Conservation (phyloP, 2,329 filamentous ascomycete species). For the Ophiognomonia clavigignenti-juglandacearum region DNA sequence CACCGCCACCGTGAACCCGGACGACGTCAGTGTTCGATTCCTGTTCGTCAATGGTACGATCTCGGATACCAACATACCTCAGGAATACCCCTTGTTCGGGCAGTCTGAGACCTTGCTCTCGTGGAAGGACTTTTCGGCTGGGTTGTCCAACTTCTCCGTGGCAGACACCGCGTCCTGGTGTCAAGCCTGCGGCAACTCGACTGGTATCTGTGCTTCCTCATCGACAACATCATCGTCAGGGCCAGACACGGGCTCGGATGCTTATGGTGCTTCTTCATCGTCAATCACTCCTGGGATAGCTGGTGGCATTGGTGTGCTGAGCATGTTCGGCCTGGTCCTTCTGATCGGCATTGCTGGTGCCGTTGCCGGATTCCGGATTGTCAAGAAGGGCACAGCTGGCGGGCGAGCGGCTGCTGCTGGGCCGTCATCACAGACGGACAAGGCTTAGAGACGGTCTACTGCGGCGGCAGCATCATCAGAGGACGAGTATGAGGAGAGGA, state of each 20-base stretch:
- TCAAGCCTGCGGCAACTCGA: slow-evolving; percentile 65
- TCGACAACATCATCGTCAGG: slow-evolving; percentile 22
- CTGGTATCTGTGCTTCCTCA: slow-evolving; percentile 54
- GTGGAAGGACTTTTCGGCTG: slow-evolving; percentile 63
- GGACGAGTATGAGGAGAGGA: not conserved
- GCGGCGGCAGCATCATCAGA: not conserved
- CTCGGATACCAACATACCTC: slow-evolving; percentile 42
- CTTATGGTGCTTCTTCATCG: slow-evolving; percentile 1
- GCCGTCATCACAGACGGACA: slow-evolving; percentile 1
- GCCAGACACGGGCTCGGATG: too few species aligned
- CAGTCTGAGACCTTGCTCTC: slow-evolving; percentile 48
- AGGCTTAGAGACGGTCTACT: slow-evolving; percentile 4
- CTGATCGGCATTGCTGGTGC: slow-evolving; percentile 5
- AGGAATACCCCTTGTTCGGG: slow-evolving; percentile 55
- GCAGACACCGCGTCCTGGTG: slow-evolving; percentile 67
- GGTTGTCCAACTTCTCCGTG: slow-evolving; percentile 64
- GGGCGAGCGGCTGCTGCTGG: not conserved
- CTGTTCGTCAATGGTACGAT: slow-evolving; percentile 57
- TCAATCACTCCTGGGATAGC: slow-evolving; percentile 8
- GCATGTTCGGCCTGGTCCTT: slow-evolving; percentile 9
- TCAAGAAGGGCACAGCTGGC: slow-evolving; percentile 5
- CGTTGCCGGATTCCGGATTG: slow-evolving; percentile 10
- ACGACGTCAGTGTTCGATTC: slow-evolving; percentile 55
- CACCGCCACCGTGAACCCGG: slow-evolving; percentile 15
- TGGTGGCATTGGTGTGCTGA: slow-evolving; percentile 8